These are phyloP conservation scores for Eucalyptus virginea DNA, from an alignment of 345 rosid genomes.

Conservation along the genomic window DNA sequence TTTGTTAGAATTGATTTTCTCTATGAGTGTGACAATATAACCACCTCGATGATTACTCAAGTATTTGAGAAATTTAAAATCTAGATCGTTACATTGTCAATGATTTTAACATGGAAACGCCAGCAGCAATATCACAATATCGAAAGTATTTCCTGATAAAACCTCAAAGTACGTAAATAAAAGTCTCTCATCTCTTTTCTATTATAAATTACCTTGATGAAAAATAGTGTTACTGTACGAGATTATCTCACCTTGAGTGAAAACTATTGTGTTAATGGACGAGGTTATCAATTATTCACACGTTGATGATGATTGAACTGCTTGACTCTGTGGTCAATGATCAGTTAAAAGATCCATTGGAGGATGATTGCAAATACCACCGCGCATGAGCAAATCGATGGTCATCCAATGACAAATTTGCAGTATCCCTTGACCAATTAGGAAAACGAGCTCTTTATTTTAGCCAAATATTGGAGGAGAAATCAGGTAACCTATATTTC, in stretches of 20 bases:
- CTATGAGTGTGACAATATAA: rapidly evolving
- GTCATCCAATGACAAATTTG: not conserved
- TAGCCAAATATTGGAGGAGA: not conserved
- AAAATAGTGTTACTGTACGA: not conserved
- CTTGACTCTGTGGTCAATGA: not conserved
- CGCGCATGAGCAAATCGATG: not conserved
- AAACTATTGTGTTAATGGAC: not conserved
- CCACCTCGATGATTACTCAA: not conserved
- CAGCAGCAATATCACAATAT: not conserved
- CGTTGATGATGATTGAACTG: not conserved
- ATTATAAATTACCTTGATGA: not conserved
- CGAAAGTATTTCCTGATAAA: not conserved
- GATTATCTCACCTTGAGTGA: not conserved
- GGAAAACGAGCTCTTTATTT: not conserved
- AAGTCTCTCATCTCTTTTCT: not conserved
- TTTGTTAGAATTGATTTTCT: too few relatives aligned
- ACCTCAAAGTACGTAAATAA: not conserved
- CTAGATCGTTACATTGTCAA: rapidly evolving
- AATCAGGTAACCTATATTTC: not conserved
- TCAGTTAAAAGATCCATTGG: not conserved
- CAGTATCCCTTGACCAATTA: not conserved
- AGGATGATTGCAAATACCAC: not conserved
- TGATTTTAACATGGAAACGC: too few relatives aligned
- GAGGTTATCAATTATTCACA: not conserved
- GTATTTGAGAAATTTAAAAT: not conserved